Evolutionary conservation across 1,139 yeast species (phyloP), one percentile per base, ranked within the genome.

Genomic region (Pichia norvegensis): DNA sequence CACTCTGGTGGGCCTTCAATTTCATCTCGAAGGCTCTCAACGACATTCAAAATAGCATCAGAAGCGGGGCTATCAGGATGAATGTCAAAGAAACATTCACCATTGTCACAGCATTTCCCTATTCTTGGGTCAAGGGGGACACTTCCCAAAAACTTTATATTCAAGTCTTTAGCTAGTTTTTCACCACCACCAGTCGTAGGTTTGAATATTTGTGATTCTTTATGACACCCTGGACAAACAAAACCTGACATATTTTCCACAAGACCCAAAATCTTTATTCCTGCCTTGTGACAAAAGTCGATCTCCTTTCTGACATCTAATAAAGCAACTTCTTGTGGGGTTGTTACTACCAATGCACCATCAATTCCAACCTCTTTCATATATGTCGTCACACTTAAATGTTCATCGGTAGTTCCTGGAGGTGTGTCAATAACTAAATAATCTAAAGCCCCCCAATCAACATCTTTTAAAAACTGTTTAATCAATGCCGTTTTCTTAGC

Each of bases 161-260:
- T 72, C 62, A 85, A 66, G 48, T 92, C 98, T 56, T 81, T 67
- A 47, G 97, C 94, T 46, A 94, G 68, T 33, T 81, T 78, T 55
- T 77, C 74, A 8, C 97, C 99, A 19, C 99, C 99, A 16, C 98
- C 98, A 1, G 98, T 94, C 4, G 97, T 92, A 33, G 97, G 87
- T 53, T 83, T 84, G 66, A 94, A 94, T 13, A 94, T 90, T 58
- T 83, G 81, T 0, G 95, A 85, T 64, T 88, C 87, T 9, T 95
- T 95, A 52, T 85, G 77, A 65, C 99, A 94, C 55, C 73, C 79
- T 4, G 98, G 98, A 62, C 99, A 94, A 16, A 94, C 97, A 68
- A 94, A 94, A 1, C 98, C 98, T 7, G 95, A 79, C 99, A 94
- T 94, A 63, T 94, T 94, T 62, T 94, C 99, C 29, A 94, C 97